A percentile compares a stretch with the other conserved stretches of the same genome.
phyloP scores from a whole-genome alignment of 2,329 filamentous ascomycete species.

The Furcasterigmium sp. region DNA sequence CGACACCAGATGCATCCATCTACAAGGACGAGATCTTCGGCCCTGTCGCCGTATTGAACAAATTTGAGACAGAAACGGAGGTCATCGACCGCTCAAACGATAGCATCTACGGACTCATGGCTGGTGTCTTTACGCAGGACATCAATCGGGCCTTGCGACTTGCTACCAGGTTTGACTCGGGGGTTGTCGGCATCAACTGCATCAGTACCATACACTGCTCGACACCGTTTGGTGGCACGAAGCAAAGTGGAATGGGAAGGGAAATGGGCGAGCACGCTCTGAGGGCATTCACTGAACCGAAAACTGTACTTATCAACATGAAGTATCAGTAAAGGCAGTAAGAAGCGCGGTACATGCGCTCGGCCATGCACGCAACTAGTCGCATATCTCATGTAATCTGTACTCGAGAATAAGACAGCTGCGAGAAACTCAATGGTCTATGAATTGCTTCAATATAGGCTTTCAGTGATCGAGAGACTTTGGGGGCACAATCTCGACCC shows the following conservation, averaged over 20 bases:
- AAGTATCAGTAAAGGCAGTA: too few relatives aligned
- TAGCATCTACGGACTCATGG: constrained; percentile 38
- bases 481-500: too few relatives aligned
- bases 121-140: constrained; percentile 54
- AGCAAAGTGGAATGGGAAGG: constrained; percentile 42
- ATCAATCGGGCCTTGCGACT: constrained; percentile 56
- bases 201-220: constrained; percentile 29
- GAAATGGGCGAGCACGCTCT: constrained; percentile 43
- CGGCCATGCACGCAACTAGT: too few relatives aligned
- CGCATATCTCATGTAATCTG: not conserved
- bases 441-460: too few relatives aligned
- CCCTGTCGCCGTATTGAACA: constrained; percentile 49
- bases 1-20: constrained; percentile 37
- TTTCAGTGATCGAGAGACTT: too few relatives aligned
- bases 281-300: constrained; percentile 41
- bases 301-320: constrained; percentile 43
- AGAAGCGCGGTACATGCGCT: too few relatives aligned
- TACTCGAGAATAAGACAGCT: too few relatives aligned
- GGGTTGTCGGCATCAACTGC: constrained; percentile 66
- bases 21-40: constrained; percentile 53
- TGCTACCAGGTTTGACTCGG: constrained; percentile 53
- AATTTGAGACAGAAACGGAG: constrained; percentile 52
- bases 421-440: constrained; percentile 21
- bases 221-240: constrained; percentile 44
- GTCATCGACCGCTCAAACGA: constrained; percentile 49